These are phyloP conservation scores for Bipolaris sorokiniana DNA, from an alignment of 2,329 filamentous ascomycete genomes.

Conservation along the genomic window DNA sequence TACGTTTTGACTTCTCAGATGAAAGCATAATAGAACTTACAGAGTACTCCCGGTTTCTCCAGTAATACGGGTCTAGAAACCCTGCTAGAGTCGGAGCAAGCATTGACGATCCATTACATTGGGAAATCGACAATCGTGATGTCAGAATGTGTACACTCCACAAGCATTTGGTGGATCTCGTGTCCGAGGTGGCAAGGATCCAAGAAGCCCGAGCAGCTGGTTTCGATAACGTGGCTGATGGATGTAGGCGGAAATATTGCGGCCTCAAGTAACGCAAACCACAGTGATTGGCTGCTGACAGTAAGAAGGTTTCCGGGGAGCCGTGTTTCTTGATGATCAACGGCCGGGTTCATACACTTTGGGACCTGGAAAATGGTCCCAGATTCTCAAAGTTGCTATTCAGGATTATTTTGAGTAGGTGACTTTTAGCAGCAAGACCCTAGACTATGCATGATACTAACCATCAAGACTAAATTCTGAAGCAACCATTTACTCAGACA, in stretches of 20 bases:
- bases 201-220: neutral
- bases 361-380: conserved; percentile 8
- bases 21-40: conserved; percentile 12
- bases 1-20: neutral
- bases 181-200: neutral
- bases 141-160: conserved; percentile 17
- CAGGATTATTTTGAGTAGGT: neutral
- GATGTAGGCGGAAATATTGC: conserved; percentile 2
- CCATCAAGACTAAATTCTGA: neutral
- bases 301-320: neutral
- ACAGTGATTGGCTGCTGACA: conserved; percentile 13
- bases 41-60: conserved; percentile 1
- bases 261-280: conserved; percentile 26
- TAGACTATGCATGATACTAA: too few relatives aligned
- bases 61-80: neutral
- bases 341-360: conserved; percentile 6
- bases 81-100: conserved; percentile 12
- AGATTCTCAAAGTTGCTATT: neutral
- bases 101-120: neutral
- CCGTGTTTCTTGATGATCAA: conserved; percentile 2
- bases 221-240: conserved; percentile 3
- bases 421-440: neutral
- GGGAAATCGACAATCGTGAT: conserved; percentile 22
- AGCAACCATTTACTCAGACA: neutral
- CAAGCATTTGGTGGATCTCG: conserved; percentile 10